These are phyloP conservation scores for Omphalotus olearius DNA, from an alignment of 1,284 basidiomycete genomes.

Conservation along the genomic window DNA sequence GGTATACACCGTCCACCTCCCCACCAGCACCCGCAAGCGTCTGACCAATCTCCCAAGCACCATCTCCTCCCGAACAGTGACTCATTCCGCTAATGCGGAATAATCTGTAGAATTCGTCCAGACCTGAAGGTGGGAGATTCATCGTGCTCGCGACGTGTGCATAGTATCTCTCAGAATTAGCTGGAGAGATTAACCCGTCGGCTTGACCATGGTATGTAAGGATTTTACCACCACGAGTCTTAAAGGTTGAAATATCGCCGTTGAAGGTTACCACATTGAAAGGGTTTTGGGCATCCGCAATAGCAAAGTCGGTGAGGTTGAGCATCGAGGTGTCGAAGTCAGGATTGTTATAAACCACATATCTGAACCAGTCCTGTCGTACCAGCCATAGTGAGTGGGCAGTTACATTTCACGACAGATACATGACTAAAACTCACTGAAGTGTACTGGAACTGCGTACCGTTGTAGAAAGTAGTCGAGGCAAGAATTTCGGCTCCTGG, in stretches of 20 bases:
- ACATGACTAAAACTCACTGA: conserved; percentile 1
- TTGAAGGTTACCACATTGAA: conserved; percentile 18
- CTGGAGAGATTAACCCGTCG: conserved; percentile 17
- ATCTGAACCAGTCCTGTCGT: conserved; percentile 16
- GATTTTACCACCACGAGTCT: conserved; percentile 18
- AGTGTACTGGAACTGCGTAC: conserved; percentile 9
- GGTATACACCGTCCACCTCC: background rate
- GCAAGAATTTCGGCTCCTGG: conserved; percentile 13
- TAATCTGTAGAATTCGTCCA: conserved; percentile 17
- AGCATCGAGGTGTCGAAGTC: conserved; percentile 8
- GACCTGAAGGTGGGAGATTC: conserved; percentile 1
- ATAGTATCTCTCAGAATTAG: conserved; percentile 18
- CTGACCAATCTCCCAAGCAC: conserved; percentile 17
- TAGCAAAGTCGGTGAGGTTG: background rate
- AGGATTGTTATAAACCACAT: conserved; percentile 13
- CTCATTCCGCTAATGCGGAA: conserved; percentile 17
- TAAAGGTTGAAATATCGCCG: conserved; percentile 18
- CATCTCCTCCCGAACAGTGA: conserved; percentile 16
- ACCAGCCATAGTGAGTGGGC: background rate
- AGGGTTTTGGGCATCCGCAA: conserved; percentile 13
- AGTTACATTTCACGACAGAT: background rate
- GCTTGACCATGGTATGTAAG: conserved; percentile 19
- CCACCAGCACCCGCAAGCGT: background rate
- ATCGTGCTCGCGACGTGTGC: conserved; percentile 14
- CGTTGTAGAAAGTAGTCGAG: conserved; percentile 5